A percentile compares a stretch with the other conserved stretches of the same genome.
Evolutionary conservation across 768 basidiomycete species (phyloP).

Genomic region (Panellus pusillus): DNA sequence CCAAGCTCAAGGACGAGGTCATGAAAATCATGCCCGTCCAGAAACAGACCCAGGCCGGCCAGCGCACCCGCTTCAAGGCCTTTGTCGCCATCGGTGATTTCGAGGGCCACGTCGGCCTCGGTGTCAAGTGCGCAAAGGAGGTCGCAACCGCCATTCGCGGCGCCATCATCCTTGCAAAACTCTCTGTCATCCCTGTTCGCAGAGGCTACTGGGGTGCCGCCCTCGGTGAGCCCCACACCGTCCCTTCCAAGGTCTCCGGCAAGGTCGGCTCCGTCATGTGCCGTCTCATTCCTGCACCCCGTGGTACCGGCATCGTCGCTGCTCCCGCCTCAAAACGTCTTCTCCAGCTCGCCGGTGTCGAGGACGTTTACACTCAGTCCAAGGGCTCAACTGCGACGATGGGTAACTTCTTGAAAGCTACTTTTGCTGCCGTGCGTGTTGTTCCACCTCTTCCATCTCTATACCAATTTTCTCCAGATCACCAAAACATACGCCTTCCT

Average conservation of each 20-base stretch:
- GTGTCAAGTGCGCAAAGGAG: constrained; percentile 99
- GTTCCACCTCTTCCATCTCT: neutral
- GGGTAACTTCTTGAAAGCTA: constrained; percentile 99
- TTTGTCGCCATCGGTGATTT: constrained; percentile 99
- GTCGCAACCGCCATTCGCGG: constrained; percentile 99
- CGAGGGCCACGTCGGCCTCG: constrained; percentile 98
- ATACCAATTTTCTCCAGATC: constrained; percentile 52
- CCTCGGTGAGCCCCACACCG: constrained; percentile 98
- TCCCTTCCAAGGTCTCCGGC: constrained; percentile 97
- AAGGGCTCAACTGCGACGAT: constrained; percentile 98
- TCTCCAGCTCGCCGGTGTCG: constrained; percentile 95
- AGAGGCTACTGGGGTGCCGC: constrained; percentile 99
- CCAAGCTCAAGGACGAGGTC: constrained; percentile 98
- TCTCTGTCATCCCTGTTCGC: constrained; percentile 96
- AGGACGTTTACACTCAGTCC: constrained; percentile 97
- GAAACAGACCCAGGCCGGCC: constrained; percentile 99
- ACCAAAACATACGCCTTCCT: constrained; percentile 99
- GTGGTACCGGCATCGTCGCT: constrained; percentile 99
- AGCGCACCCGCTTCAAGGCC: constrained; percentile 99
- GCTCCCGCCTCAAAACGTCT: constrained; percentile 97
- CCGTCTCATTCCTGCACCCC: constrained; percentile 95
- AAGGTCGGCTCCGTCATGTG: constrained; percentile 99
- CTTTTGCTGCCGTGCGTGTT: constrained; percentile 79
- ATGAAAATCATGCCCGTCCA: constrained; percentile 99
- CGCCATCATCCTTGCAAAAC: constrained; percentile 98